Evolutionary conservation across 441 rosid species (phyloP).

Genomic region (Manihot esculenta): DNA sequence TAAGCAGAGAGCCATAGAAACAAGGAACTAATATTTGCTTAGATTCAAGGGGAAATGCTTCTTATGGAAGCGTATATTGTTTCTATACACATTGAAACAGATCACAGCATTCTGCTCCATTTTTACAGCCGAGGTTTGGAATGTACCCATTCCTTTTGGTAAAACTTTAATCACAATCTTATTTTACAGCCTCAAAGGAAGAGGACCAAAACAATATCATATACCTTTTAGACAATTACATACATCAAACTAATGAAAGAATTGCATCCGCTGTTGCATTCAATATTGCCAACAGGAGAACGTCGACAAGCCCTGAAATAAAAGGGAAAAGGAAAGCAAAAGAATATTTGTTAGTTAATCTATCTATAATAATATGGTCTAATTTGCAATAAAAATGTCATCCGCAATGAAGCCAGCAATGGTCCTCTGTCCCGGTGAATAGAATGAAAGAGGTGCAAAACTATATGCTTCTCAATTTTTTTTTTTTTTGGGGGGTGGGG

Average conservation of each 20-base stretch:
- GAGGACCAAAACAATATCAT: conserved; percentile 24
- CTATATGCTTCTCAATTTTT: not conserved
- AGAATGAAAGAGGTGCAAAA: too few relatives aligned
- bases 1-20: not conserved
- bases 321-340: not conserved
- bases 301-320: conserved; percentile 42
- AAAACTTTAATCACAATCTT: conserved; percentile 26
- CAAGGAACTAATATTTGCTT: not conserved
- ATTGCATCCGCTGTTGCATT: conserved; percentile 38
- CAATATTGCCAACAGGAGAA: conserved; percentile 30
- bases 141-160: conserved; percentile 12
- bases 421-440: too few relatives aligned
- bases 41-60: conserved; percentile 13
- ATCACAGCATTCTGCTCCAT: conserved; percentile 29
- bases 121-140: conserved; percentile 24
- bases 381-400: not conserved
- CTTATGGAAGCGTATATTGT: conserved; percentile 19
- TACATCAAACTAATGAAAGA: conserved; percentile 61
- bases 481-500: too few relatives aligned
- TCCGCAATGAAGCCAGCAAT: too few relatives aligned
- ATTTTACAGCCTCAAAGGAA: conserved; percentile 43
- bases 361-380: not conserved
- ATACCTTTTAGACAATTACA: conserved; percentile 46
- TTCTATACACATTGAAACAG: conserved; percentile 33
- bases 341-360: conserved; percentile 2